Evolutionary conservation across 345 rosid species (phyloP).

Genomic region (Eucalyptus virginea): DNA sequence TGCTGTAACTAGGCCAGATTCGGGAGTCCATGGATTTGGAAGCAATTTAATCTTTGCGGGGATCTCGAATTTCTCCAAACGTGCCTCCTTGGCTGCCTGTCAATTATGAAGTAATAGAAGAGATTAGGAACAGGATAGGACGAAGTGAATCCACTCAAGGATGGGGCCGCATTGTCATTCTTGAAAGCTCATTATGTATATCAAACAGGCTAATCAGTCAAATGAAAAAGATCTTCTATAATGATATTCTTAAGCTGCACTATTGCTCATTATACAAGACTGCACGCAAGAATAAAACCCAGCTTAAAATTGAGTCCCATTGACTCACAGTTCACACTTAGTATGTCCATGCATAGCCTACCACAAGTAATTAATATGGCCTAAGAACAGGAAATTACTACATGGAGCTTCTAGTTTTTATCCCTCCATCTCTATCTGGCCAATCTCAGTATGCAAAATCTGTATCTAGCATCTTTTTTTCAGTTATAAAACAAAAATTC

Average conservation of each 20-base stretch:
- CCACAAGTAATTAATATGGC: neutral
- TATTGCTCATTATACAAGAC: neutral
- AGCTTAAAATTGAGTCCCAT: neutral
- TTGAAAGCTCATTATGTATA: neutral
- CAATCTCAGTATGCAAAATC: neutral
- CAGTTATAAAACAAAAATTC: neutral
- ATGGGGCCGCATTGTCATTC: neutral
- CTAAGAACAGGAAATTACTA: neutral
- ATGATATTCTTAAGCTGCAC: neutral
- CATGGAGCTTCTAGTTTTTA: neutral
- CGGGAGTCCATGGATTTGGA: constrained; percentile 89
- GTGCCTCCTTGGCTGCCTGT: constrained; percentile 66
- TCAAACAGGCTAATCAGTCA: neutral
- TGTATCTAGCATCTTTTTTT: neutral
- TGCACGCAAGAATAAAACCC: neutral
- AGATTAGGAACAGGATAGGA: neutral
- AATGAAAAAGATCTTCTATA: neutral
- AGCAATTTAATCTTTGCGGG: constrained; percentile 80
- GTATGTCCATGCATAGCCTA: neutral
- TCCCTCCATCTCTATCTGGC: neutral
- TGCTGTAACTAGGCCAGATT: constrained; percentile 85
- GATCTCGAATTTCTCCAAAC: constrained; percentile 85
- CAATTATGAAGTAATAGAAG: neutral
- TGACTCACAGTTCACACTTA: neutral
- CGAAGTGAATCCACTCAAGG: neutral